Evolutionary conservation across 2,329 filamentous ascomycete species (phyloP).

Genomic region (Orbilia quercus): DNA sequence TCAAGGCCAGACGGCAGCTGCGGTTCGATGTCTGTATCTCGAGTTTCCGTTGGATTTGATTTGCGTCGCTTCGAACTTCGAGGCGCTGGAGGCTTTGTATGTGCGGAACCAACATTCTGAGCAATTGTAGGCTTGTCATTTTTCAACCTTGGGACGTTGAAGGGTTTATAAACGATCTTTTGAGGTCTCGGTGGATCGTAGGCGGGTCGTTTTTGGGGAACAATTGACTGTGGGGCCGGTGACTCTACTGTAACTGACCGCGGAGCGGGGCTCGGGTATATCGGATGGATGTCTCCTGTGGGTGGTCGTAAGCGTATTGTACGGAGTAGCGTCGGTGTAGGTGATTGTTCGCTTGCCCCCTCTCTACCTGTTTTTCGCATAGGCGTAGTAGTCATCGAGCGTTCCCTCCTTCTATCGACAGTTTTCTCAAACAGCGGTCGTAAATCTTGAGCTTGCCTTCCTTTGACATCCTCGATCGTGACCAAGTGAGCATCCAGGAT

Average conservation of each 20-base stretch:
- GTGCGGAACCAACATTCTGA: neutral
- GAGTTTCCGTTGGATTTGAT: neutral
- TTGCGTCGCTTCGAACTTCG: neutral
- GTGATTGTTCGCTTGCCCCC: slow-evolving; percentile 13
- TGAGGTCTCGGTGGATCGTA: slow-evolving; percentile 28
- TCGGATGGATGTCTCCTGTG: slow-evolving; percentile 15
- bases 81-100: slow-evolving; percentile 1
- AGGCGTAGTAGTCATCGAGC: slow-evolving; percentile 35
- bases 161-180: slow-evolving; percentile 43
- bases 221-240: slow-evolving; percentile 1
- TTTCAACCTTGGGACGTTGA: slow-evolving; percentile 41
- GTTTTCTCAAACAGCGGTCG: slow-evolving; percentile 57
- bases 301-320: slow-evolving; percentile 35
- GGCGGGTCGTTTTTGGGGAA: slow-evolving; percentile 44
- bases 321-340: slow-evolving; percentile 33
- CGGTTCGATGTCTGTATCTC: neutral
- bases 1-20: slow-evolving; percentile 13
- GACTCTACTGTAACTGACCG: slow-evolving; percentile 1
- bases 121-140: neutral
- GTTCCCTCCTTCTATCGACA: slow-evolving; percentile 46
- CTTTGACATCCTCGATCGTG: slow-evolving; percentile 59
- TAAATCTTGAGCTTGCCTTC: slow-evolving; percentile 59
- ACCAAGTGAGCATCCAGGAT: slow-evolving; percentile 60
- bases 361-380: slow-evolving; percentile 10
- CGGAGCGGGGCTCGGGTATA: slow-evolving; percentile 30